A percentile compares a stretch with the other conserved stretches of the same genome.
Conservation (phyloP, 495 filamentous ascomycete genomes). For the Cercophora newfieldiana region DNA sequence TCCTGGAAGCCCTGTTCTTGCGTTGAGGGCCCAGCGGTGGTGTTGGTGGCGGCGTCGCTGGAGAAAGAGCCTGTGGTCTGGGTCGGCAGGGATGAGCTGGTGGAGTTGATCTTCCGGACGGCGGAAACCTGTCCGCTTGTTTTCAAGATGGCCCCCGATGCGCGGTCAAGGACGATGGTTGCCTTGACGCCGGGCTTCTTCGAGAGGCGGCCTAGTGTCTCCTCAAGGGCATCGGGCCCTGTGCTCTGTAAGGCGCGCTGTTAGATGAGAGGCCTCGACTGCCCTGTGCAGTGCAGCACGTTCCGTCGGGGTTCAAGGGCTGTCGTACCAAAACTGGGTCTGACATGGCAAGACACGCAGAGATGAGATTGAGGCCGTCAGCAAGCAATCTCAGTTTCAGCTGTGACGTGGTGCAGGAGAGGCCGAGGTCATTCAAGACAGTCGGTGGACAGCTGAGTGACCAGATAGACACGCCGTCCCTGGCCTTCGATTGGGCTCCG, state of each 20-base stretch:
- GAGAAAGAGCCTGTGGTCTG: slow-evolving; percentile 37
- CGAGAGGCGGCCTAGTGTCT: slow-evolving; percentile 59
- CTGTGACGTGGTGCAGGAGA: neutral
- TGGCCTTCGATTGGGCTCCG: neutral
- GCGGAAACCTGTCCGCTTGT: slow-evolving; percentile 57
- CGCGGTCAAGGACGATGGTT: slow-evolving; percentile 60
- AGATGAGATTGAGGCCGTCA: neutral
- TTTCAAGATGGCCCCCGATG: slow-evolving; percentile 61
- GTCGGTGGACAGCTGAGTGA: neutral
- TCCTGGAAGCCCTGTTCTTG: slow-evolving; percentile 54
- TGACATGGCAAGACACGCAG: slow-evolving; percentile 17
- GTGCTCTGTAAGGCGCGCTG: slow-evolving; percentile 13
- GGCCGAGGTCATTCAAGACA: neutral
- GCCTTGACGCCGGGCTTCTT: slow-evolving; percentile 67
- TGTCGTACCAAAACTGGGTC: slow-evolving; percentile 25
- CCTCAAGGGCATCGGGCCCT: slow-evolving; percentile 38
- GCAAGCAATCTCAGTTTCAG: neutral
- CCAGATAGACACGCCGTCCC: neutral
- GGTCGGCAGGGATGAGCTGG: slow-evolving; percentile 35
- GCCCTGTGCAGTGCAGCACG: neutral
- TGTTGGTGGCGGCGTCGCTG: slow-evolving; percentile 37
- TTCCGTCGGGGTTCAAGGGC: neutral
- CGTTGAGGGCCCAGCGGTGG: slow-evolving; percentile 17
- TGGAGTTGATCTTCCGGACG: slow-evolving; percentile 40
- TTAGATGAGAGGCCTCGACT: slow-evolving; percentile 1